Conservation (phyloP, 1,284 basidiomycete species). For the Taiwanofungus camphoratus region DNA sequence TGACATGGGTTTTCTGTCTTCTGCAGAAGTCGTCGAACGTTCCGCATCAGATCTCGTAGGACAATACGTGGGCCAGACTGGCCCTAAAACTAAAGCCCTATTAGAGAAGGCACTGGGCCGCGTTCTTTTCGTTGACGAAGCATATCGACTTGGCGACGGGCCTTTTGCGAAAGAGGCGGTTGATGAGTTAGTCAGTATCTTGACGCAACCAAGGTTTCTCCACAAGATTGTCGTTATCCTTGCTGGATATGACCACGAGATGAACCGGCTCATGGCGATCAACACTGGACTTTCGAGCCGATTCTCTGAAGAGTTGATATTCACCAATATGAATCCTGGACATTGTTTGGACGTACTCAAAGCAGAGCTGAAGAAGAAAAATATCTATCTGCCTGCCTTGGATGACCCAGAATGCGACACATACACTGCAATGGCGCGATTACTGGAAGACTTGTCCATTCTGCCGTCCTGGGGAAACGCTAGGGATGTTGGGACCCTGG, state of each 20-base stretch:
- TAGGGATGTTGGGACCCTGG: conserved; percentile 39
- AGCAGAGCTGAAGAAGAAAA: conserved; percentile 38
- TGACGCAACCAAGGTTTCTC: conserved; percentile 52
- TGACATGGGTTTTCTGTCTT: conserved; percentile 59
- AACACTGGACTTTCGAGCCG: conserved; percentile 63
- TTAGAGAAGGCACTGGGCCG: conserved; percentile 58
- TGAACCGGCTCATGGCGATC: conserved; percentile 50
- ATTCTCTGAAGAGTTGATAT: conserved; percentile 54
- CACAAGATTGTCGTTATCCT: conserved; percentile 59
- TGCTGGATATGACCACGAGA: conserved; percentile 63
- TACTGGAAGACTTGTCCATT: conserved; percentile 36
- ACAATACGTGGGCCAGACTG: conserved; percentile 62
- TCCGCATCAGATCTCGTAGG: conserved; percentile 64
- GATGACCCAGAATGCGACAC: conserved; percentile 26
- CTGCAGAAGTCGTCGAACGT: conserved; percentile 51
- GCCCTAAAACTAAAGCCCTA: conserved; percentile 51
- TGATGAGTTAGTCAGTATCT: conserved; percentile 56
- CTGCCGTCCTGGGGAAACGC: conserved; percentile 60
- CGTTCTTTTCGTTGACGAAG: conserved; percentile 65
- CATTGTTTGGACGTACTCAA: conserved; percentile 46
- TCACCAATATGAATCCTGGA: conserved; percentile 45
- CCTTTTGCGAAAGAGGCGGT: conserved; percentile 62
- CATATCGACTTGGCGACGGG: conserved; percentile 52
- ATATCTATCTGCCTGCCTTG: conserved; percentile 35
- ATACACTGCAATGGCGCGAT: conserved; percentile 31